phyloP scores from a whole-genome alignment of 371 early-diverging fungal genomes.

The Edhazardia aedis region DNA sequence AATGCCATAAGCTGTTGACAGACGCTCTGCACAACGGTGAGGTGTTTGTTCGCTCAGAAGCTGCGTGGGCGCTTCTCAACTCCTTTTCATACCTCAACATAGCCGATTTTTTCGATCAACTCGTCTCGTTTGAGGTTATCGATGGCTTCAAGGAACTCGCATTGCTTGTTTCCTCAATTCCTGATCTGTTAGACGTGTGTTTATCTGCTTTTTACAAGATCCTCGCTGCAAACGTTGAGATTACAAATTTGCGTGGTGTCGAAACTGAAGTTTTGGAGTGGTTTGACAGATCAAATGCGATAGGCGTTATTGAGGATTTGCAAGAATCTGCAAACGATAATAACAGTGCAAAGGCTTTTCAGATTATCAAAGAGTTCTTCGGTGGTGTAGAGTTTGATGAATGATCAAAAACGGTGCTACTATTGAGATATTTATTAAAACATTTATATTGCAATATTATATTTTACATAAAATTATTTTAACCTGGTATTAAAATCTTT shows the following conservation, averaged over 20 bases:
- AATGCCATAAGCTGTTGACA: constrained; percentile 28
- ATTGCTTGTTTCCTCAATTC: constrained; percentile 12
- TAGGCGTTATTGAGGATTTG: not conserved
- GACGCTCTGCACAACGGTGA: constrained; percentile 33
- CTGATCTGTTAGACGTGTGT: constrained; percentile 21
- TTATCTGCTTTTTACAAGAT: constrained; percentile 25
- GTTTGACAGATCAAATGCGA: not conserved
- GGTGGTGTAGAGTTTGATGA: not conserved
- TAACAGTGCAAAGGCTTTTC: not conserved
- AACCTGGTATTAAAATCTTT: too few relatives aligned
- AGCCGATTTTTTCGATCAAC: constrained; percentile 1
- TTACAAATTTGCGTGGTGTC: constrained; percentile 21
- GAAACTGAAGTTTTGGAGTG: not conserved
- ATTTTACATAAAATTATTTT: too few relatives aligned
- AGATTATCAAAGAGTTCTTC: not conserved
- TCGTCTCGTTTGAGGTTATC: constrained; percentile 20
- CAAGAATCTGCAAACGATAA: not conserved
- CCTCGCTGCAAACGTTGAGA: constrained; percentile 26
- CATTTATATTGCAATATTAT: too few relatives aligned
- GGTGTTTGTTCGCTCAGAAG: constrained; percentile 36
- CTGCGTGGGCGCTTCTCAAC: constrained; percentile 40
- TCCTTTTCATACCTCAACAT: not conserved
- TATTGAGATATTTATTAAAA: too few relatives aligned
- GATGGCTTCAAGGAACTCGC: constrained; percentile 20
- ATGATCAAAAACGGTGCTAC: too few relatives aligned